Percentiles rank a stretch among this genome's conserved stretches.
These are phyloP conservation scores for Volvox reticuliferus DNA, from an alignment of 139 green algal species.

Conservation along the genomic window DNA sequence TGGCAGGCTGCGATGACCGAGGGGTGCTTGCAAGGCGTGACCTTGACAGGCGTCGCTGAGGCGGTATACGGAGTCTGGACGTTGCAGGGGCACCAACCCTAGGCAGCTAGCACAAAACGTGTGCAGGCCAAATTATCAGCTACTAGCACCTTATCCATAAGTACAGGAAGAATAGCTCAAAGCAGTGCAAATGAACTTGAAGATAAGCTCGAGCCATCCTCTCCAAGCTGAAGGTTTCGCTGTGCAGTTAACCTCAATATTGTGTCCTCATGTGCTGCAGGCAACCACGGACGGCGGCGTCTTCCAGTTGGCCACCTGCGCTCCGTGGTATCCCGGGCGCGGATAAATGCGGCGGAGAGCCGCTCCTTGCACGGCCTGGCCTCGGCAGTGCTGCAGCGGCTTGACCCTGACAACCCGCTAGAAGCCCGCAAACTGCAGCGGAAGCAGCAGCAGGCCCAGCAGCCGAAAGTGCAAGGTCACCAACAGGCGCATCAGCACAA, in stretches of 20 bases:
- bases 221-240: too few species aligned
- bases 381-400: constrained; percentile 45
- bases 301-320: constrained; percentile 60
- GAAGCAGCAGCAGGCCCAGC: too few species aligned
- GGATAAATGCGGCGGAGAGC: constrained; percentile 58
- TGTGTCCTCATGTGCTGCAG: neutral
- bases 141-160: neutral
- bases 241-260: neutral
- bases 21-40: too few species aligned
- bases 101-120: too few species aligned
- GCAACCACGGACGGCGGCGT: constrained; percentile 65
- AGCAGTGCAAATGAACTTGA: neutral
- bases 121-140: too few species aligned
- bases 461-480: neutral
- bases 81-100: too few species aligned
- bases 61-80: too few species aligned
- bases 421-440: constrained; percentile 15
- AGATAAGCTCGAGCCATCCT: neutral
- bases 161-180: too few species aligned
- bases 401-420: constrained; percentile 23
- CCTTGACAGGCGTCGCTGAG: too few species aligned
- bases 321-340: constrained; percentile 54
- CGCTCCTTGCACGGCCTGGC: constrained; percentile 65
- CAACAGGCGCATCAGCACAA: neutral
- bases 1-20: too few species aligned